Evolutionary conservation across 176 grass and related monocot genomes (phyloP), one percentile per base, ranked within the genome.

Genomic region (Pharus latifolius): DNA sequence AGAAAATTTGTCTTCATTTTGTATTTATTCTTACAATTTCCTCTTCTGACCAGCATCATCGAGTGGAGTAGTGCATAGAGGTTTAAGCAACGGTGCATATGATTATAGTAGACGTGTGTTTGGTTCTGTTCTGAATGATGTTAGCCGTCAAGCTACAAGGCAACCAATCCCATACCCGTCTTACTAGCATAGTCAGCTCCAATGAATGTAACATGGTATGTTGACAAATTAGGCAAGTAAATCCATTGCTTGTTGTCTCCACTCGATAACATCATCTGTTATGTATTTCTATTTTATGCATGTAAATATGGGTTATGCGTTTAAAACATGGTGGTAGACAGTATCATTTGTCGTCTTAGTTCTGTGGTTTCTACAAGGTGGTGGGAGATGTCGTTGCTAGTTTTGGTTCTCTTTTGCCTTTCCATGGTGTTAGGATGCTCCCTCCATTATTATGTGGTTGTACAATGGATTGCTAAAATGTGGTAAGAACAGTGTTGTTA

Each of bases 61-160:
- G 69, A 62, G 70, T 88, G 89, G 78, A 38, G 51, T 82, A 63
- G 46, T 63, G 35, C 73, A 30, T 81, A 85, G 86, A 75, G 83
- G 72, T 47, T 53, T 82, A 56, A 76, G 60, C 74, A 81, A 81
- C 23, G 80, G 73, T 72, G 92, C 67, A 11, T 87, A 90, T 45
- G 83, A 92, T 40, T 90, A 97, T 87, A 82, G 81, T 74, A 92
- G 83, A 45, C 86, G 61, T 65, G 67, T 88, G 25, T 86, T 88
- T 83, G 95, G 81, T 85, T 87, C 84, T 34, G 86, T 88, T 67
- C 56, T 91, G 70, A 80, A 77, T 75, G 91, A 91, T 81, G 81
- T 67, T 76, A 91, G 72, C 51, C 78, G 41, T 16, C 74, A 32
- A 48, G 70, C 67, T 73, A 43, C 60, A 29, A 79, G 69, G 56